Base-by-base conservation (phyloP, 164 flowering plant species). In the Litsea cubeba region DNA sequence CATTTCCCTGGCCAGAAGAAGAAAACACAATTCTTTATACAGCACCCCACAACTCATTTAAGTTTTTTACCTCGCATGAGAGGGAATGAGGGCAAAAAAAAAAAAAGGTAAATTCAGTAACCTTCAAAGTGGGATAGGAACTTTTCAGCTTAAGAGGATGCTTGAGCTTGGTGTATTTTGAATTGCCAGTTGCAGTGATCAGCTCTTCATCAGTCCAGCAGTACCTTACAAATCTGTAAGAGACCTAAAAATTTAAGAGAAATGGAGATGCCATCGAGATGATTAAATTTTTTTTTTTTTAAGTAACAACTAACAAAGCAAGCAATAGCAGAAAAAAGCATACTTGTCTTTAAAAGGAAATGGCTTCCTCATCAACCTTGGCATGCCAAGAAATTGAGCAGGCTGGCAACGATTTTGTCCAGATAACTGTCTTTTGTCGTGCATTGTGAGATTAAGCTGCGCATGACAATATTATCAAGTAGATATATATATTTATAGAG, bases 61-160 rank as follows among this genome's bases (percentile, higher is more conserved):
- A 17, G 60, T 54, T 54, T 54, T 3, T 15, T 1, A 15, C 60
- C 20, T 14, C 0, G n/a, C 60, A 54, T 54, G 60, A 54, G 60
- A 54, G 60, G 5, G 40, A 50, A n/a, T 71, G 72, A 24, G 20
- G 18, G 23, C 5, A 0, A 54, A 22, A 50, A 54, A 24, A 23
- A 24, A 22, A 70, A 20, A 67, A n/a, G 30, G 23, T 20, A 60
- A 60, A 20, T 23, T 30, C 57, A 62, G 40, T 30, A 50, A 88
- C 92, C 86, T 80, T 82, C 60, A 90, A 73, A 51, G 78, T 74
- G 20, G 89, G 85, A 77, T 90, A 90, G 25, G 90, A 82, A 79
- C 92, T 90, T 35, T 62, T 72, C 7, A 90, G 89, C 74, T 82
- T 83, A 75, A 90, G 79, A 62, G 91, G 89, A 80, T 87, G 87